phyloP scores from a whole-genome alignment of 768 basidiomycete species.

The Panaeolus papilionaceus region DNA sequence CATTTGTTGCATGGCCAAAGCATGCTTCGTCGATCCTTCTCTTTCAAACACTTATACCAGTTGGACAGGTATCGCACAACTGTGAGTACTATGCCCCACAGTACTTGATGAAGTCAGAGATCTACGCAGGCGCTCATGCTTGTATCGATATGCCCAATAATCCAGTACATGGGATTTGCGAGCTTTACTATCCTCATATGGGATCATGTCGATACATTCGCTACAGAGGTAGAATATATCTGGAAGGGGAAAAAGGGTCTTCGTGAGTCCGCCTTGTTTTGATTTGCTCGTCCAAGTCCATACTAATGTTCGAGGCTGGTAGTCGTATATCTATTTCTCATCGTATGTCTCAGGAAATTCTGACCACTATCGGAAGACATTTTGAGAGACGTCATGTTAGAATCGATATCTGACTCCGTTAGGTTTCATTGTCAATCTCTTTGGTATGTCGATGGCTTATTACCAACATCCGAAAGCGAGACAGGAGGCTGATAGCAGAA shows the following conservation, averaged over 20 bases:
- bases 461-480: background rate
- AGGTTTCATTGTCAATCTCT: conserved; percentile 65
- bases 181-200: conserved; percentile 59
- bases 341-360: conserved; percentile 35
- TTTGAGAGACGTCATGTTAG: conserved; percentile 33
- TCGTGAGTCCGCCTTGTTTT: conserved; percentile 39
- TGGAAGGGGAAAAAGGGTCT: conserved; percentile 56
- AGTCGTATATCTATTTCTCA: conserved; percentile 52
- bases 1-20: background rate
- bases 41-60: background rate
- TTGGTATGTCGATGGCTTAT: conserved; percentile 34
- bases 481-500: background rate
- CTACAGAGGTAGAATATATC: conserved; percentile 57
- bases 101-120: background rate
- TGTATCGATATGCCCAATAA: background rate
- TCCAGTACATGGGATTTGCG: conserved; percentile 56
- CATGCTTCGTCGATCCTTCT: background rate
- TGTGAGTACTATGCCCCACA: background rate
- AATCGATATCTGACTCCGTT: conserved; percentile 71
- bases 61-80: background rate
- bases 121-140: background rate
- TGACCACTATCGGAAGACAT: background rate
- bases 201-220: conserved; percentile 62
- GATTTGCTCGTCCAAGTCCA: background rate
- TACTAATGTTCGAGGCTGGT: background rate